These are phyloP conservation scores for Calonectria hongkongensis DNA, from an alignment of 2,329 filamentous ascomycete species.

Conservation along the genomic window DNA sequence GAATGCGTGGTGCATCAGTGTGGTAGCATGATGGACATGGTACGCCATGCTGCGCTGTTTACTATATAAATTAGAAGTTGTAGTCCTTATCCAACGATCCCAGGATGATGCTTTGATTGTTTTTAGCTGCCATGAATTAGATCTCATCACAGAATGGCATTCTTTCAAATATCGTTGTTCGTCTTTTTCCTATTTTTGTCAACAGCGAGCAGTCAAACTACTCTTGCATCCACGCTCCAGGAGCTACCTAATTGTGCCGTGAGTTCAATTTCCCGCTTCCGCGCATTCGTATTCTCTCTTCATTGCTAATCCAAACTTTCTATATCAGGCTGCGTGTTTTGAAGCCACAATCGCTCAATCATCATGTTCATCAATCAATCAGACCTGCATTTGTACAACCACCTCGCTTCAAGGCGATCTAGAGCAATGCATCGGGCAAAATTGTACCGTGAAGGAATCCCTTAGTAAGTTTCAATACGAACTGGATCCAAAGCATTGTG, in stretches of 20 bases:
- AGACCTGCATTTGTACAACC: conserved; percentile 4
- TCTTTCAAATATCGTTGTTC: neutral
- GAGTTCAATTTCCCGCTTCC: neutral
- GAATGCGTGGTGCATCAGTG: too few species aligned
- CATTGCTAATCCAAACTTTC: too few species aligned
- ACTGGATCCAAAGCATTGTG: neutral
- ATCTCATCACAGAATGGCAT: neutral
- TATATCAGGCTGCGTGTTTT: neutral
- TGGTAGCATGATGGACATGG: too few species aligned
- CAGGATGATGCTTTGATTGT: too few species aligned
- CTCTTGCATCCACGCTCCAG: neutral
- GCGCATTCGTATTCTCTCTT: neutral
- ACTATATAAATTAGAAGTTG: too few species aligned
- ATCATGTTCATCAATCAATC: neutral
- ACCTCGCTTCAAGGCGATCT: neutral
- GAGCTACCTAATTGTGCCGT: neutral
- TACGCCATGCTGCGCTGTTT: too few species aligned
- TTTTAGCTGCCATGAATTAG: too few species aligned
- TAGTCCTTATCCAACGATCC: too few species aligned
- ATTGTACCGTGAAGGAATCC: conserved; percentile 56
- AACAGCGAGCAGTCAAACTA: neutral
- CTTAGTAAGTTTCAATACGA: conserved; percentile 52
- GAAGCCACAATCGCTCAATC: neutral
- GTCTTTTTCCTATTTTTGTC: neutral
- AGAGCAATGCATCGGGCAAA: conserved; percentile 4